These are phyloP conservation scores for Inga leiocalycina DNA, from an alignment of 306 rosid species.

Conservation along the genomic window DNA sequence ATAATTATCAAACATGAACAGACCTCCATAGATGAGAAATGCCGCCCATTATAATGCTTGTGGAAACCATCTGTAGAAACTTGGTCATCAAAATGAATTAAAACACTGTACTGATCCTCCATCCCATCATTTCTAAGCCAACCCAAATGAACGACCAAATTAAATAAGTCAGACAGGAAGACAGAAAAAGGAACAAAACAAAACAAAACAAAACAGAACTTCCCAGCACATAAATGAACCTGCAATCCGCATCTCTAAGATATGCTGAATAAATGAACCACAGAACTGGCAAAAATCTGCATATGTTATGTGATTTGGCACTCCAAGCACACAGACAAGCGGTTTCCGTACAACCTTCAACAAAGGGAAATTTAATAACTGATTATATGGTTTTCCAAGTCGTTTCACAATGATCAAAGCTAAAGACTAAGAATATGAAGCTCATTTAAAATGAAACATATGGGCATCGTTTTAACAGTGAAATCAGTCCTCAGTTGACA, in stretches of 20 bases:
- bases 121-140: no score
- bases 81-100: constrained; percentile 77
- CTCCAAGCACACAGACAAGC: constrained; percentile 81
- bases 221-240: constrained; percentile 40
- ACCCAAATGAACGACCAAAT: no score
- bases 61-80: constrained; percentile 71
- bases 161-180: no score
- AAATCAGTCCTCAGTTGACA: not conserved
- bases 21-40: constrained; percentile 91
- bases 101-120: no score
- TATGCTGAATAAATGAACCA: constrained; percentile 80
- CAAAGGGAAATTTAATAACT: not conserved
- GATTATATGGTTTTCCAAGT: not conserved
- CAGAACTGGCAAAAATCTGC: constrained; percentile 95
- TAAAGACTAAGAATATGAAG: not conserved
- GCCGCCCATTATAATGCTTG: constrained; percentile 67
- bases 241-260: constrained; percentile 90
- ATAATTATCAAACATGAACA: not conserved
- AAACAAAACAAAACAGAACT: not conserved
- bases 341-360: constrained; percentile 76
- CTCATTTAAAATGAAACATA: not conserved
- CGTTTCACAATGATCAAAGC: not conserved
- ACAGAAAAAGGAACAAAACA: not conserved
- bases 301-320: constrained; percentile 93
- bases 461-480: not conserved